Base-by-base conservation (phyloP, 2,329 filamentous ascomycete species). In the Clonostachys rosea region DNA sequence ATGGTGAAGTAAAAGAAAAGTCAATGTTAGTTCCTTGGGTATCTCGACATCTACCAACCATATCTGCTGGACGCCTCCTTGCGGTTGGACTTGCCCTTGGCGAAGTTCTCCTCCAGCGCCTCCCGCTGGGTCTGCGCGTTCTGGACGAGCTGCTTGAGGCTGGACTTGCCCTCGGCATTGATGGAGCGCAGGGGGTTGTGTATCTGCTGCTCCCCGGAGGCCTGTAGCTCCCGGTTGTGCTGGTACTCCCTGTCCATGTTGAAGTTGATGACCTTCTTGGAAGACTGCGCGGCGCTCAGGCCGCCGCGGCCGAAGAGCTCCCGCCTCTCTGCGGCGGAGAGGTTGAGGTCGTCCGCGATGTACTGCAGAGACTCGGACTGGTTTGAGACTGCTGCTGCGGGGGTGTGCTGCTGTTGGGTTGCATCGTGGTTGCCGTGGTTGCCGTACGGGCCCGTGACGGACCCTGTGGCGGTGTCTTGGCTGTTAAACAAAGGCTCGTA, bases 81-180 rank as follows among this genome's bases (percentile, higher is more conserved):
- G 65, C 89, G 84, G 59, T 91, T 94, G 57, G 78, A 81, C 69
- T 81, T 84, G 6, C 90, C 89, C 55, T 84, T 75, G 17, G 90
- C 90, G 71, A 96, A 96, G 62, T 89, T 91, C 60, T 97, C 92
- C 67, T 96, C 91, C 54, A 96, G 70, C 3, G 90, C 91, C 11
- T 95, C 90, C 61, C 84, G 84, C 68, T 97, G 91, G 52, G 77
- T 88, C 55, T 83, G 83, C 24, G 89, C 91, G 51, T 87, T 87
- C 65, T 83, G 90, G 54, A 97, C 87, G 56, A 97, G 75, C 70
- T 96, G 91, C 60, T 86, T 84, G 64, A 97, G 74, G 58, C 81
- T 95, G 68, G 96, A 91, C 71, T 96, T 96, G 54, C 67, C 67
- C 52, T 66, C 66, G 50, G 90, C 89, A 5, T 91, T 87, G 20